A percentile compares a stretch with the other conserved stretches of the same genome.
Conservation (phyloP, 1,139 yeast species). For the Trichomonascaceae sp. region DNA sequence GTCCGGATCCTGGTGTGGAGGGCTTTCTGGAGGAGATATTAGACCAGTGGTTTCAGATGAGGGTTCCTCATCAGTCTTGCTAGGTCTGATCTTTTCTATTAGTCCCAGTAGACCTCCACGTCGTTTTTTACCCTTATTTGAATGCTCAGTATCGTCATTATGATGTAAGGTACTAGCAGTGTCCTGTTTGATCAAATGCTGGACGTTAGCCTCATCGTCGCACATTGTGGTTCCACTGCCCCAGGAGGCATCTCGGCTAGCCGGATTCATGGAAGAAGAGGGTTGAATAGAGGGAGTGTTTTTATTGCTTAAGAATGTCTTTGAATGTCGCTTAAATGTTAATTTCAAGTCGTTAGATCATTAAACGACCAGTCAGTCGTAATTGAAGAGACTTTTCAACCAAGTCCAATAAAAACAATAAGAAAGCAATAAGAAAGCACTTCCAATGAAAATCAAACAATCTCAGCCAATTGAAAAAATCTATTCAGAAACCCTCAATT, state of each 20-base stretch:
- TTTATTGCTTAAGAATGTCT: not conserved
- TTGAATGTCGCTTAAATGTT: not conserved
- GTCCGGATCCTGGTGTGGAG: conserved; percentile 1
- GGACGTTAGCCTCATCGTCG: not conserved
- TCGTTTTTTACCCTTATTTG: not conserved
- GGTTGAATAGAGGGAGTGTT: not conserved
- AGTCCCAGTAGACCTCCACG: not conserved
- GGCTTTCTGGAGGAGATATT: conserved; percentile 1
- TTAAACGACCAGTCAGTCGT: not conserved
- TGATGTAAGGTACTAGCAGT: not conserved
- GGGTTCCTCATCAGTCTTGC: not conserved
- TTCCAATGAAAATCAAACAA: too few relatives aligned
- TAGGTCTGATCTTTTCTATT: not conserved
- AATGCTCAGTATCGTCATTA: not conserved
- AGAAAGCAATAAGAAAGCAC: too few relatives aligned
- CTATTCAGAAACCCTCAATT: not conserved
- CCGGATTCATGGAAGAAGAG: not conserved
- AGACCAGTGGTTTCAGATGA: not conserved
- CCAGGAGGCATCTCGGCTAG: not conserved
- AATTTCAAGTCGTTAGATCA: not conserved
- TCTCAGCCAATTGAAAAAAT: not conserved
- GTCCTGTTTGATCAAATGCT: not conserved
- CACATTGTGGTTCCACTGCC: not conserved
- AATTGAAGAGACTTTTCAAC: not conserved
- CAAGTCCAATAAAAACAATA: not conserved